phyloP scores from a whole-genome alignment of 805 yeast genomes.

The Lachancea cidri region DNA sequence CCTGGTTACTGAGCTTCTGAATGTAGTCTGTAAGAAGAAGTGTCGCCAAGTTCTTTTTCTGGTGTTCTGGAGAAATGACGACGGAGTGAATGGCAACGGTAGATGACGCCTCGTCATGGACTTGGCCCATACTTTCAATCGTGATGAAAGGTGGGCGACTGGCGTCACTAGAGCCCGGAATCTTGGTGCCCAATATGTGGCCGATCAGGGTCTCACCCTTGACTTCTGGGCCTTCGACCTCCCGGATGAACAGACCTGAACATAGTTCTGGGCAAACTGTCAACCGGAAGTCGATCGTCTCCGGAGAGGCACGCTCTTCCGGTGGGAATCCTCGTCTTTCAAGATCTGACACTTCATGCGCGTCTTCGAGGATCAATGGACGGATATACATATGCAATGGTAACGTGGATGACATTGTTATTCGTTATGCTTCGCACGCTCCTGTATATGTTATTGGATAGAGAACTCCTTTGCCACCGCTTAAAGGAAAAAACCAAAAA shows the following conservation, averaged over 20 bases:
- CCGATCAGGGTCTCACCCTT: conserved; percentile 62
- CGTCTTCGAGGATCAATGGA: conserved; percentile 74
- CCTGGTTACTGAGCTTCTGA: conserved; percentile 84
- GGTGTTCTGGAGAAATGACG: conserved; percentile 71
- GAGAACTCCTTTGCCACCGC: neutral
- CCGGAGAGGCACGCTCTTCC: conserved; percentile 61
- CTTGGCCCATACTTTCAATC: conserved; percentile 25
- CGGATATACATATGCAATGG: conserved; percentile 65
- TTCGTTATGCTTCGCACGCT: neutral
- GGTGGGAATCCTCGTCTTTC: conserved; percentile 70
- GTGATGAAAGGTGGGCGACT: conserved; percentile 21
- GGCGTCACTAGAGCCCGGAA: conserved; percentile 55
- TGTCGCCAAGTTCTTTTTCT: conserved; percentile 78
- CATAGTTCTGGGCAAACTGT: conserved; percentile 84
- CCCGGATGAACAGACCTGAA: conserved; percentile 77
- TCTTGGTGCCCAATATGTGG: conserved; percentile 76
- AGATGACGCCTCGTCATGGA: conserved; percentile 67
- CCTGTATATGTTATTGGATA: neutral
- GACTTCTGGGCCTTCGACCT: conserved; percentile 35
- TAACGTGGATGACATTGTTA: conserved; percentile 32
- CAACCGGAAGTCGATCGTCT: conserved; percentile 63
- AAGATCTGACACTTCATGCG: conserved; percentile 52
- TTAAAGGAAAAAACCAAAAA: too few relatives aligned
- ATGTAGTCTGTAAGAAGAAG: conserved; percentile 81
- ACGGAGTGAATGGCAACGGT: conserved; percentile 79